These are phyloP conservation scores for Fomitiporia mediterranea DNA, from an alignment of 1,284 basidiomycete genomes.

Conservation along the genomic window DNA sequence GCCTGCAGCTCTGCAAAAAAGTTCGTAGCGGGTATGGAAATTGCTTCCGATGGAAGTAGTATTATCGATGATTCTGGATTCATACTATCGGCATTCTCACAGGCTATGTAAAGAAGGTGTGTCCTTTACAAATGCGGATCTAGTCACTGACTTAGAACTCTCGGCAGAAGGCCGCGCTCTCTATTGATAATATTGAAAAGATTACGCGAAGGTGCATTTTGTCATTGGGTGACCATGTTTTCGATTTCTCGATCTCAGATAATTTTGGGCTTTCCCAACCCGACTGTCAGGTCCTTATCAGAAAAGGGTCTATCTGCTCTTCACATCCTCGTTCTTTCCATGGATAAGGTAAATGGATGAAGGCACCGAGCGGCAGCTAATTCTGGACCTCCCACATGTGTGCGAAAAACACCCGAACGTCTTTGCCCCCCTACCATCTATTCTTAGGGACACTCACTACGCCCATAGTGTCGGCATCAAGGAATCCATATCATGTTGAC, in stretches of 20 bases:
- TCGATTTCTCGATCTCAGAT: background rate
- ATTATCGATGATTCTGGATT: no score
- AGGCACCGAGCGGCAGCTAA: background rate
- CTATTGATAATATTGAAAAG: background rate
- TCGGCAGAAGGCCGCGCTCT: background rate
- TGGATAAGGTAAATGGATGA: background rate
- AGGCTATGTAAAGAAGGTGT: slow-evolving; percentile 1
- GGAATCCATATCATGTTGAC: no score
- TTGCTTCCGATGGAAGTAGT: no score
- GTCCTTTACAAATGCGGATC: background rate
- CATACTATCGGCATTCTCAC: no score
- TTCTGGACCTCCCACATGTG: background rate
- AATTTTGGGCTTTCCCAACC: background rate
- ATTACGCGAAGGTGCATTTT: background rate
- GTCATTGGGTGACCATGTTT: background rate
- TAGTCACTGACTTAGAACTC: background rate
- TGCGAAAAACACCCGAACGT: slow-evolving; percentile 1
- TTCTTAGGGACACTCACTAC: background rate
- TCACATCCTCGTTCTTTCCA: no score
- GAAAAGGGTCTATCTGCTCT: no score
- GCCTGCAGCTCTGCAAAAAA: no score
- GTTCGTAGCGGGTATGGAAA: no score
- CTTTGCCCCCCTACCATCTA: background rate
- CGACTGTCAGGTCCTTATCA: slow-evolving; percentile 1
- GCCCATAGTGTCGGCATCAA: background rate